Percentiles rank a stretch among this genome's conserved stretches.
phyloP scores from a whole-genome alignment of 345 rosid genomes.

The Salix exigua region DNA sequence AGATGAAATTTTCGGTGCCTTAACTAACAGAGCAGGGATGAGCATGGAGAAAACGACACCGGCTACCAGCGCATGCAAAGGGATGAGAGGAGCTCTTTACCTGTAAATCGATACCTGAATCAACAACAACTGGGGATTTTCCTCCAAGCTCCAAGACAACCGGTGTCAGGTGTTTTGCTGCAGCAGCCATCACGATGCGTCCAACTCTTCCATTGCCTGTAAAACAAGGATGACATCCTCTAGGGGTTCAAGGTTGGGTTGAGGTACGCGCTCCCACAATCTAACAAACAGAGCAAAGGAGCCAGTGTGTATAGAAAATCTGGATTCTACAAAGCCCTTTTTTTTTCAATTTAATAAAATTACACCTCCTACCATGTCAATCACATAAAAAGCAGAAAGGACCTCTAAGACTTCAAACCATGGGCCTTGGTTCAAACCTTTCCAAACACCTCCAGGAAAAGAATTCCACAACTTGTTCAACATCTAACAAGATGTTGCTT shows the following conservation, averaged over 20 bases:
- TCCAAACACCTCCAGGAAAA: background rate
- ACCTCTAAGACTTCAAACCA: background rate
- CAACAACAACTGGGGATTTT: constrained; percentile 81
- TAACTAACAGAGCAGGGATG: background rate
- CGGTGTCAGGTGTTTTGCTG: constrained; percentile 94
- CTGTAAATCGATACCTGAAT: constrained; percentile 60
- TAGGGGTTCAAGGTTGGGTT: background rate
- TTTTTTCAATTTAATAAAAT: background rate
- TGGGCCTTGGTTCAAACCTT: background rate
- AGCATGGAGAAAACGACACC: background rate
- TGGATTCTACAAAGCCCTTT: background rate
- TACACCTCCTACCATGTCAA: background rate
- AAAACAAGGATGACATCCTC: constrained; percentile 14
- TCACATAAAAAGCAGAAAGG: background rate
- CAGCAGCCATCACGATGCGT: constrained; percentile 87
- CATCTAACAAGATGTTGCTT: background rate
- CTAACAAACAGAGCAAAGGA: background rate
- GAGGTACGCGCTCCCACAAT: background rate
- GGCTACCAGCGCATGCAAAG: background rate
- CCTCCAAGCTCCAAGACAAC: constrained; percentile 95
- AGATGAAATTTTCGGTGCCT: background rate
- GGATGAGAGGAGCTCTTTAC: constrained; percentile 29
- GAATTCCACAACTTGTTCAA: background rate
- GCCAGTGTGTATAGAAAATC: background rate
- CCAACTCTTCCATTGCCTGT: constrained; percentile 74